These are phyloP conservation scores for Neonectria punicea DNA, from an alignment of 2,329 filamentous ascomycete species.

Conservation along the genomic window DNA sequence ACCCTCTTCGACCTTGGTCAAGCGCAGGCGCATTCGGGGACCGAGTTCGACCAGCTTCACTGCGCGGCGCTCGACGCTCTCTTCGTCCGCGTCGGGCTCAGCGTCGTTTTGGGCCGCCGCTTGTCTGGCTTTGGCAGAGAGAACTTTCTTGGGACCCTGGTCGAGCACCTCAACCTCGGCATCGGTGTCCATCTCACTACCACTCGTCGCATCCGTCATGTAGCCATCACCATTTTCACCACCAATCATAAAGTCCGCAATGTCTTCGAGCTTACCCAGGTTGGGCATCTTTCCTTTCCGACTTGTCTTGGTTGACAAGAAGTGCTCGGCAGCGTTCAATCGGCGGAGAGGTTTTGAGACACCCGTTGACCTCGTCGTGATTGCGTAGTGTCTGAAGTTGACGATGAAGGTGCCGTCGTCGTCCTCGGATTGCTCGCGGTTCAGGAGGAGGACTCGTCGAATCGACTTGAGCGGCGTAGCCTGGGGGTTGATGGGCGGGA, in stretches of 20 bases:
- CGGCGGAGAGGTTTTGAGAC: constrained; percentile 86
- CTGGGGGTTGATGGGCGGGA: constrained; percentile 94
- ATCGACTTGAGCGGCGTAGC: constrained; percentile 92
- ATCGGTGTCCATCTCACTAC: constrained; percentile 93
- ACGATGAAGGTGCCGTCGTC: constrained; percentile 80
- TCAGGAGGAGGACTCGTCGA: constrained; percentile 87
- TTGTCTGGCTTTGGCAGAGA: constrained; percentile 62
- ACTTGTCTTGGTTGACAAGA: constrained; percentile 69
- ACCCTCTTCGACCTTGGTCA: constrained; percentile 97
- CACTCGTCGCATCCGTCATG: constrained; percentile 84
- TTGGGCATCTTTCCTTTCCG: constrained; percentile 82
- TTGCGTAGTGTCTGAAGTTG: constrained; percentile 93
- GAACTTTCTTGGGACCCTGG: constrained; percentile 70
- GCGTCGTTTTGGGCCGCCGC: constrained; percentile 52
- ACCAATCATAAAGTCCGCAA: constrained; percentile 93
- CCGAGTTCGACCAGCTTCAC: constrained; percentile 94
- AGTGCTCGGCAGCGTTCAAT: constrained; percentile 85
- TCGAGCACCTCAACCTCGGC: constrained; percentile 90
- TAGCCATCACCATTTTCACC: constrained; percentile 81
- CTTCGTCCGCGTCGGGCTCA: constrained; percentile 59
- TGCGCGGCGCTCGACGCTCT: constrained; percentile 81
- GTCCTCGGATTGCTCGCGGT: constrained; percentile 74
- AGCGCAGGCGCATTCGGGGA: constrained; percentile 85
- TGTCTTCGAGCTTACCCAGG: constrained; percentile 89
- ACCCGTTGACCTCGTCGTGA: constrained; percentile 87